Percentiles rank a stretch among this genome's conserved stretches.
Evolutionary conservation across 306 rosid genomes (phyloP).

Genomic region (Vigna hirtella): DNA sequence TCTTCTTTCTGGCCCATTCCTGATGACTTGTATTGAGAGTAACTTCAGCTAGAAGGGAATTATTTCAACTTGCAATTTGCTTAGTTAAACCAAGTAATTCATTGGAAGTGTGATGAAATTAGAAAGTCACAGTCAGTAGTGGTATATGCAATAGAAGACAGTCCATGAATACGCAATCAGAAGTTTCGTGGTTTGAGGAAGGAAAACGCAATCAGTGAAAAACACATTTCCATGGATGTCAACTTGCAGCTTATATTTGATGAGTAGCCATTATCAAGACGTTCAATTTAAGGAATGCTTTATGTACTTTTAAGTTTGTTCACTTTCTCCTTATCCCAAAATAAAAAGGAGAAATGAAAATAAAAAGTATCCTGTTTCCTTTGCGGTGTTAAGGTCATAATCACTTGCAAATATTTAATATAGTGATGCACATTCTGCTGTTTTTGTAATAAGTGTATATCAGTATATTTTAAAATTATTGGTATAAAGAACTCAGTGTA

Average conservation of each 20-base stretch:
- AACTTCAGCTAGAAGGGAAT: conserved; percentile 34
- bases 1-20: not conserved
- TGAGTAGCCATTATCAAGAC: conserved; percentile 60
- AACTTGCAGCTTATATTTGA: conserved; percentile 53
- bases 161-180: conserved; percentile 33
- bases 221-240: conserved; percentile 48
- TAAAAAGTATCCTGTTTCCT: conserved; percentile 45
- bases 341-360: conserved; percentile 10
- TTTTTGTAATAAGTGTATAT: no score
- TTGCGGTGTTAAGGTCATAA: conserved; percentile 47
- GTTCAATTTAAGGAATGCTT: conserved; percentile 62
- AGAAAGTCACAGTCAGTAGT: conserved; percentile 38
- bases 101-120: conserved; percentile 25
- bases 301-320: conserved; percentile 53
- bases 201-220: conserved; percentile 46
- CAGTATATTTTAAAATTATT: no score
- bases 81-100: conserved; percentile 36
- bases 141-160: conserved; percentile 29
- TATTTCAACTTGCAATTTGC: not conserved
- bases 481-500: no score
- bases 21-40: conserved; percentile 30
- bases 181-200: conserved; percentile 47
- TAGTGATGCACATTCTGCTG: no score
- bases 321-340: conserved; percentile 44
- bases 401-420: conserved; percentile 22